These are phyloP conservation scores for Reutealis trisperma DNA, from an alignment of 345 rosid species.

Conservation along the genomic window DNA sequence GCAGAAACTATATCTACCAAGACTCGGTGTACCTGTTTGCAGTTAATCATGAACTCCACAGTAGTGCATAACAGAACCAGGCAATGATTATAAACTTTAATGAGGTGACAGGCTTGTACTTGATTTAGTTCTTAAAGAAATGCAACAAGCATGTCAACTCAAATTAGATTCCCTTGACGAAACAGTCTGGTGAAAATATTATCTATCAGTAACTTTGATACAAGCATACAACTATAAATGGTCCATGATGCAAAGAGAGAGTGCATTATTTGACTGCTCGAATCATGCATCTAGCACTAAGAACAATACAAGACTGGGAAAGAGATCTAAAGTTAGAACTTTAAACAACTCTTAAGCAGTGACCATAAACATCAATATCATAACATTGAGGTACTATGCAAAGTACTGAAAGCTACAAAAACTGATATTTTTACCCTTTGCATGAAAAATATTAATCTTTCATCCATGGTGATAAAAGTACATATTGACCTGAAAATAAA, in stretches of 20 bases:
- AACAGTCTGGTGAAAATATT: not conserved
- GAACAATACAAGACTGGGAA: not conserved
- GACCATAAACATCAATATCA: not conserved
- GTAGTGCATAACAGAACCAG: not conserved
- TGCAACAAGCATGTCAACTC: not conserved
- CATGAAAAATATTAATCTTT: no score
- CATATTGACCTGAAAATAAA: no score
- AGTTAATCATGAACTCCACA: not conserved
- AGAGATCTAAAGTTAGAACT: not conserved
- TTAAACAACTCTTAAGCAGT: not conserved
- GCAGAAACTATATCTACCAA: conserved; percentile 85
- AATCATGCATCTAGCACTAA: not conserved
- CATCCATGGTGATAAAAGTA: no score
- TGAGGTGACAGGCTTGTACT: not conserved
- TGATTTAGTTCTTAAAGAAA: not conserved
- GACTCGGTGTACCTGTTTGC: conserved; percentile 82
- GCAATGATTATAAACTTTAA: not conserved
- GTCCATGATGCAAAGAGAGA: not conserved
- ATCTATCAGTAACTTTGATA: not conserved
- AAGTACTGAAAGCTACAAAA: not conserved
- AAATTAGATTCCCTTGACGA: not conserved
- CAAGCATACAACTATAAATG: not conserved
- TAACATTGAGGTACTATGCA: not conserved
- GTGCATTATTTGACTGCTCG: not conserved
- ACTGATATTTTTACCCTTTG: no score